Base-by-base conservation (phyloP, 768 basidiomycete genomes). In the Lyophyllum shimeji region DNA sequence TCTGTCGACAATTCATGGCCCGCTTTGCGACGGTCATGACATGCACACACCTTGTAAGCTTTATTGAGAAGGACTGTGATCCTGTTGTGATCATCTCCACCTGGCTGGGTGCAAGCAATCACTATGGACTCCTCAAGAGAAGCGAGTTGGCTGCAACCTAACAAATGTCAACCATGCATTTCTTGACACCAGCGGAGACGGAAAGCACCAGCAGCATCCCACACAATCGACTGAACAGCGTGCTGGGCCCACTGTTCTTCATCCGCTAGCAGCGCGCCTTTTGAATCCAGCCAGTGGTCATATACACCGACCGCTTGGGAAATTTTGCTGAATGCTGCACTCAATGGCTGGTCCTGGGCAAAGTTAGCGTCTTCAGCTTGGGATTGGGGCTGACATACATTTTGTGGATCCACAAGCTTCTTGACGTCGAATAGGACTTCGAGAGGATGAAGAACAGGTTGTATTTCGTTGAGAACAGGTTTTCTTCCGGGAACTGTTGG, bases 381-480 rank as follows among this genome's bases (percentile, higher is more conserved):
- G 27, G 29, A 11, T 44, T 4, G 31, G 43, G 17, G 55, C 50
- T 58, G 7, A 62, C 76, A 21, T 65, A 89, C 89, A 66, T 83
- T 81, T 64, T 79, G 71, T 9, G 87, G 82, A 40, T 84, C 80
- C 51, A 91, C 69, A n/a, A 93, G 77, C 67, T 93, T 93, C 65
- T 80, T 79, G 12, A 89, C 83, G 65, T 93, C 92, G 63, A 80
- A 86, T 40, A 93, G 76, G 37, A 92, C 76, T 67, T 93, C 91
- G 3, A 85, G 74, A 13, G 90, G 89, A 60, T 91, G 85, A 34
- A 90, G 74, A 62, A 89, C 82, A 3, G 86, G 81, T 63, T 93
- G 89, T 11, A 91, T 80, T 69, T 89, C 85, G 63, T 90, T 89
- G 23, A 92, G 66, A 45, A 75, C 65, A 23, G 81, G 84, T 61